phyloP scores from a whole-genome alignment of 208 protist species.

The Endotrypanum monterogeii region DNA sequence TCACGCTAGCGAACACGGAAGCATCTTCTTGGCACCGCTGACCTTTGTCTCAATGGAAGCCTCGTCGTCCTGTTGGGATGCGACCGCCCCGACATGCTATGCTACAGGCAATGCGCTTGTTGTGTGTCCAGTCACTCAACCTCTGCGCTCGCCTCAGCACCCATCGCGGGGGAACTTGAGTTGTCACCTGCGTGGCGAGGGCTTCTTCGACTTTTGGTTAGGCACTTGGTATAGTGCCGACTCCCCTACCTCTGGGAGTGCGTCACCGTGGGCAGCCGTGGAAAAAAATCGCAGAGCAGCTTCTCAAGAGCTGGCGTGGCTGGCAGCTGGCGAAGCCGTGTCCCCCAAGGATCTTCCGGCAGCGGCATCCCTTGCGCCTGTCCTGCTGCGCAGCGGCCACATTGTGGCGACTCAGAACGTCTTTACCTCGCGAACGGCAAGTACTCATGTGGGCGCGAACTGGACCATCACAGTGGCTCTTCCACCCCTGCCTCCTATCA shows the following conservation, averaged over 20 bases:
- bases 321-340: neutral
- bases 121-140: conserved; percentile 32
- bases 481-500: conserved; percentile 7
- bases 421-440: conserved; percentile 1
- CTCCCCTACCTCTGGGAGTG: neutral
- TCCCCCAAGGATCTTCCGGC: neutral
- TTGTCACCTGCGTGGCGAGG: neutral
- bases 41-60: conserved; percentile 61
- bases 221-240: conserved; percentile 17
- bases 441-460: conserved; percentile 35
- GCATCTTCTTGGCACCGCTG: conserved; percentile 84
- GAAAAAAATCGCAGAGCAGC: neutral
- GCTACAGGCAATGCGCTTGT: conserved; percentile 30
- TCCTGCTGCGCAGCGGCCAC: conserved; percentile 16
- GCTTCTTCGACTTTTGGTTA: conserved; percentile 45
- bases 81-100: conserved; percentile 16
- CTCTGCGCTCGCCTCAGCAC: neutral
- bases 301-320: conserved; percentile 10
- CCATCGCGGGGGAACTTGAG: neutral
- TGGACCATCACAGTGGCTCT: conserved; percentile 33
- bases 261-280: conserved; percentile 4
- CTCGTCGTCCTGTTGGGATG: no score
- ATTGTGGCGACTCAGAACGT: conserved; percentile 35
- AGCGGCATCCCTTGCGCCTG: conserved; percentile 12
- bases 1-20: conserved; percentile 58